phyloP scores from a whole-genome alignment of 2,329 filamentous ascomycete genomes.

The Diaporthe vexans region DNA sequence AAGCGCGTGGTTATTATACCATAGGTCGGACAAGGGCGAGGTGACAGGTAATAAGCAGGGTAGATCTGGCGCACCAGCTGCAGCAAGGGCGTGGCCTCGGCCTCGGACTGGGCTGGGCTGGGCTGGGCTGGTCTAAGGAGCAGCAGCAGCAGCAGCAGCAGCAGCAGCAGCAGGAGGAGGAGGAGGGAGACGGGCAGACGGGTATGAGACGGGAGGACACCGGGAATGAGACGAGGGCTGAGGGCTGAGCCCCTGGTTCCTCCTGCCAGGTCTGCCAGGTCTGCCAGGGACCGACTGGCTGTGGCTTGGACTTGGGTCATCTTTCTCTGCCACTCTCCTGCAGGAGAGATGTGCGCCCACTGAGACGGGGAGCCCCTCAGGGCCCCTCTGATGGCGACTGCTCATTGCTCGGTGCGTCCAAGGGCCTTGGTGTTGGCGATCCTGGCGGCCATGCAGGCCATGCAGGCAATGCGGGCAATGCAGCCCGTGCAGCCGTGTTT shows the following conservation, averaged over 20 bases:
- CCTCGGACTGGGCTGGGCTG: not conserved
- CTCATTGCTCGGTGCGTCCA: too few species aligned
- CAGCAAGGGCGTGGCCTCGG: constrained; percentile 18
- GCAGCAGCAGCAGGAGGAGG: not conserved
- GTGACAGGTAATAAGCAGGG: not conserved
- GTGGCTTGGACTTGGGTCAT: constrained; percentile 22
- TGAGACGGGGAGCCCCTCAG: constrained; percentile 11
- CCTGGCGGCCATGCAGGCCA: constrained; percentile 4
- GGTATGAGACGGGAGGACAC: not conserved
- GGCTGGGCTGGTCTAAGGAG: not conserved
- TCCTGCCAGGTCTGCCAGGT: too few species aligned
- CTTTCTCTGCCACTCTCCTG: constrained; percentile 1
- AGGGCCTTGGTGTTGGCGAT: constrained; percentile 18
- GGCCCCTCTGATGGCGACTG: not conserved
- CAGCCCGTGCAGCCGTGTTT: constrained; percentile 12
- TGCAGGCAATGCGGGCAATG: constrained; percentile 3
- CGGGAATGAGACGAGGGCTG: not conserved
- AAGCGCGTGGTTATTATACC: constrained; percentile 12
- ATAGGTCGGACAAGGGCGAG: constrained; percentile 1
- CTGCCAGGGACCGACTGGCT: not conserved
- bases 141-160: not conserved
- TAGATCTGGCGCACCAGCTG: constrained; percentile 8
- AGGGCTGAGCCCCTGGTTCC: constrained; percentile 15
- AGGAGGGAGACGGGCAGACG: not conserved
- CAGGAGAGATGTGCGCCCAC: not conserved